Base-by-base conservation (phyloP, 768 basidiomycete genomes). In the Suillus alpinus region DNA sequence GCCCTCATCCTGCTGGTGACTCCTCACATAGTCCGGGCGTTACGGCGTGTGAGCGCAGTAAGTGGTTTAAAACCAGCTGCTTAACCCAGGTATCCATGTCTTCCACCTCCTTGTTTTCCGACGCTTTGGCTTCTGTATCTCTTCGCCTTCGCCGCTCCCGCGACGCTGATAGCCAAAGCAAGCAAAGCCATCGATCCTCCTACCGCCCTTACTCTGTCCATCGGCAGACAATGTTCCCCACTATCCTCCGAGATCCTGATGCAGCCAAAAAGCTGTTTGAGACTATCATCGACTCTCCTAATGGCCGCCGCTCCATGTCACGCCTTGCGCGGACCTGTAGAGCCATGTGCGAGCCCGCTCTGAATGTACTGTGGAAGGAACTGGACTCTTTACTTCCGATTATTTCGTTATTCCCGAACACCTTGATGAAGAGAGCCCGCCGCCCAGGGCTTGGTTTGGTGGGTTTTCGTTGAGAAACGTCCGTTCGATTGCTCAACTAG, bases 371-470 rank as follows among this genome's bases (percentile, higher is more conserved):
- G 34, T 92, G 91, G 91, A 84, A 81, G 69, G 91, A 92, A 67
- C 75, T 92, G 59, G 89, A 92, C 71, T 89, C 88, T 13, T 77
- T 92, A 61, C 74, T 85, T 50, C 91, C 91, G 10, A 77, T 92
- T 60, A 77, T 92, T 60, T 86, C 86, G 39, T 70, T 91, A 58
- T 92, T 92, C 70, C 91, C 91, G 14, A 78, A 76, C 60, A 77
- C 81, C 63, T 67, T 91, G 64, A 76, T 91, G 74, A 89, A 85
- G 75, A 89, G 85, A 73, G 79, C 85, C 60, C 83, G 84, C 63
- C 85, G 82, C 69, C 91, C 91, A 55, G 89, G 89, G 55, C 75
- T 91, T 63, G 91, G 91, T 70, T 78, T 92, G 78, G 91, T 92
- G 68, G 69, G 90, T 77, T 31, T 46, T 31, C 29, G 37, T 40